A percentile compares a stretch with the other conserved stretches of the same genome.
phyloP scores from a whole-genome alignment of 2,329 filamentous ascomycete genomes.

The Proliferodiscus dingleyae region DNA sequence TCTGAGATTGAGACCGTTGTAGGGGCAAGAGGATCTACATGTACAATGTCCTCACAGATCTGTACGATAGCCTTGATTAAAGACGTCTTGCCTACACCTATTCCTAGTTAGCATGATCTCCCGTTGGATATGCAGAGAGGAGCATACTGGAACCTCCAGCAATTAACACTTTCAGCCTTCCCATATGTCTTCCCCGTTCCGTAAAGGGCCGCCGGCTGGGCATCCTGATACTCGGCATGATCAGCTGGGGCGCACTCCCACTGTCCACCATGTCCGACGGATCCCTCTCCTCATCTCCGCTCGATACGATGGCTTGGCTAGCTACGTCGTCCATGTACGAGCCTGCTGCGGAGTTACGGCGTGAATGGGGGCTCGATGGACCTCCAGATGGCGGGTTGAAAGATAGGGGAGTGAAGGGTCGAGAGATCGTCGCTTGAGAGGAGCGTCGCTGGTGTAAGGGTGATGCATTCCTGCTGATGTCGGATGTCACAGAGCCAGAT shows the following conservation, averaged over 20 bases:
- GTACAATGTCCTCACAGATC: constrained; percentile 84
- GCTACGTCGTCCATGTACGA: constrained; percentile 43
- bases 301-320: constrained; percentile 33
- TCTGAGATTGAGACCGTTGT: constrained; percentile 29
- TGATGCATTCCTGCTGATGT: constrained; percentile 32
- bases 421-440: constrained; percentile 35
- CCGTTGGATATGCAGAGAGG: background rate
- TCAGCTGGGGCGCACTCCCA: constrained; percentile 67
- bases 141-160: constrained; percentile 68
- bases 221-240: constrained; percentile 95
- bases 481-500: constrained; percentile 30
- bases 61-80: constrained; percentile 86
- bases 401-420: constrained; percentile 42
- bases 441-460: constrained; percentile 27
- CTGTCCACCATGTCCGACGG: constrained; percentile 44
- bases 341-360: constrained; percentile 45
- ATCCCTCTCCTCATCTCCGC: constrained; percentile 39
- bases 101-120: constrained; percentile 14
- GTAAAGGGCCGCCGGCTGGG: constrained; percentile 87
- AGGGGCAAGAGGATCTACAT: constrained; percentile 61
- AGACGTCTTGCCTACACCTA: constrained; percentile 83
- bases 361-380: constrained; percentile 45
- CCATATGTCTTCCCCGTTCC: constrained; percentile 74
- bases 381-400: constrained; percentile 37
- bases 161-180: constrained; percentile 82